Evolutionary conservation across 208 protist genomes (phyloP), one percentile per base, ranked within the genome.

Genomic region (Crithidia mellificae): DNA sequence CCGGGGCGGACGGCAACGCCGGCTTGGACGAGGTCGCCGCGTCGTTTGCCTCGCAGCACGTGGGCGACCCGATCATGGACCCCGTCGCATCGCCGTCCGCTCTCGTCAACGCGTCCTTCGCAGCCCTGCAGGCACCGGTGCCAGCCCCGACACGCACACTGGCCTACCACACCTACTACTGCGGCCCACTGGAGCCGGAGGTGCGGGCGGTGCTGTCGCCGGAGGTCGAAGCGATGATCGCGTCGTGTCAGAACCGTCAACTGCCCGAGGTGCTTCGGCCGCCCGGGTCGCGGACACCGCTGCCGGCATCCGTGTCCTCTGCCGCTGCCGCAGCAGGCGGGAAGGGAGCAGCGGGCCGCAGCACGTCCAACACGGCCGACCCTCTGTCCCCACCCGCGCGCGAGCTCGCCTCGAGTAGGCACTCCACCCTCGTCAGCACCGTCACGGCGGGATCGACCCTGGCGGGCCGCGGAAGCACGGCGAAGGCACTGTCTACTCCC

Each of bases 111-210:
- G 55, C 46, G 19, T 54, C 52, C 11, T 59, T 63, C 22, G 20
- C 54, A 3, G 54, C 67, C 5, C 34, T 56, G 24, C n/a, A 43
- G 50, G 12, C 67, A 20, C 24, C 41, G 17, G 8, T 36, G 22
- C 46, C 52, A 1, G 4, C 29, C 6, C 51, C 43, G 17, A 59
- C 52, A 14, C 62, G 51, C 46, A 38, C 44, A 3, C 51, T 73
- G 7, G 44, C 9, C 34, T 74, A 78, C 66, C 54, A 72, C 46
- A 87, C 84, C 25, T 77, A 73, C 67, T 90, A 90, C 71, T 77
- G 63, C 39, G 84, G 84, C 5, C 78, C 84, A 5, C 74, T 90
- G 30, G 78, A 90, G 54, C 84, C 84, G 20, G 46, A 75, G 32
- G 72, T 90, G 27, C 67, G 64, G 39, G 70, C 81, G n/a, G 61